Percentiles rank a stretch among this genome's conserved stretches.
Evolutionary conservation across 148 eudicot genomes (phyloP).

Genomic region (Cornus kousa): DNA sequence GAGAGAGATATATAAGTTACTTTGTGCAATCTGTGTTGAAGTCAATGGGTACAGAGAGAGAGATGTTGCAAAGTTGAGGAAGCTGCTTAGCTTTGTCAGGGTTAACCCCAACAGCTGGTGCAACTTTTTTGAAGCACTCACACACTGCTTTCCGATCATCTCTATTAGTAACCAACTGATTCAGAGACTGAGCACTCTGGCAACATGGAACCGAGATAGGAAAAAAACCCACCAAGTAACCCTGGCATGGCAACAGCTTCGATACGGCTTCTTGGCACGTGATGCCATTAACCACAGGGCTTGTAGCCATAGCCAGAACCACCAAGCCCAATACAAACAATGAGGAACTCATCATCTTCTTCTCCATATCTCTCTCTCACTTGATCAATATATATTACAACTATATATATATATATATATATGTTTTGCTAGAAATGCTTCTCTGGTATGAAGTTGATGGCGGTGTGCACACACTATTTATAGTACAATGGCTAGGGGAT

Average conservation of each 20-base stretch:
- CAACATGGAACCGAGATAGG: conserved; percentile 5
- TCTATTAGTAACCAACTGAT: not conserved
- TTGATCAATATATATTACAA: too few relatives aligned
- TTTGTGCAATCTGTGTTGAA: conserved; percentile 9
- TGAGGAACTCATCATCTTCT: not conserved
- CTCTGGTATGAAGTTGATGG: too few relatives aligned
- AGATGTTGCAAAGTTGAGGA: conserved; percentile 16
- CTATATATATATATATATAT: too few relatives aligned
- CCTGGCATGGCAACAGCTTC: conserved; percentile 7
- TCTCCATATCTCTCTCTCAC: not conserved
- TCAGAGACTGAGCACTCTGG: conserved; percentile 5
- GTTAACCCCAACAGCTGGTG: not conserved
- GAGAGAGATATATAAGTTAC: not conserved
- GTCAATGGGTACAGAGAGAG: conserved; percentile 2
- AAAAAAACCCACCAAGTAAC: conserved; percentile 5
- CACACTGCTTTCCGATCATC: conserved; percentile 2
- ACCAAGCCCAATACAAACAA: not conserved
- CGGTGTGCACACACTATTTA: too few relatives aligned
- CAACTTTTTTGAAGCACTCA: conserved; percentile 12
- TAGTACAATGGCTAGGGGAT: too few relatives aligned
- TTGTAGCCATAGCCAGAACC: not conserved
- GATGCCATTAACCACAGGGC: not conserved
- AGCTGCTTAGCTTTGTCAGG: conserved; percentile 10
- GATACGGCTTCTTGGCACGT: conserved; percentile 13
- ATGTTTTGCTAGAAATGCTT: too few relatives aligned